A percentile compares a stretch with the other conserved stretches of the same genome.
These are phyloP conservation scores for Microbotryomycetes sp. DNA, from an alignment of 1,284 basidiomycete species.

Conservation along the genomic window DNA sequence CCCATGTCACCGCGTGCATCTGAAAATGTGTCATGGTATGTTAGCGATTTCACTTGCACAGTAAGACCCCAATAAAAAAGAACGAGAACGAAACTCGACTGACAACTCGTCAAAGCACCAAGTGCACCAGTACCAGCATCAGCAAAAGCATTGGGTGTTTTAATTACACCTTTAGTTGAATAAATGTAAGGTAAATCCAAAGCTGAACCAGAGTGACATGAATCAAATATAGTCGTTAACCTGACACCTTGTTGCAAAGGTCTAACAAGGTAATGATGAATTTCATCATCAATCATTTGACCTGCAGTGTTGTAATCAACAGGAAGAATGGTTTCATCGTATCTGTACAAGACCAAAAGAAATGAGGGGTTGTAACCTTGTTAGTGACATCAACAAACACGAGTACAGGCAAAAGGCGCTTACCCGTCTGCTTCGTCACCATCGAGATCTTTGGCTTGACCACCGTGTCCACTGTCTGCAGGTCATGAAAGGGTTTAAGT, in stretches of 20 bases:
- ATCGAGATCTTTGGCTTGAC: constrained; percentile 59
- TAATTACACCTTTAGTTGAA: constrained; percentile 50
- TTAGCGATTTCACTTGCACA: no score
- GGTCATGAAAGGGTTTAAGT: not conserved
- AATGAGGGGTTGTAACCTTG: no score
- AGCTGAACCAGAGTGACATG: constrained; percentile 48
- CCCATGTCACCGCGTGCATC: constrained; percentile 45
- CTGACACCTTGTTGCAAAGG: constrained; percentile 71
- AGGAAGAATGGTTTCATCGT: constrained; percentile 58
- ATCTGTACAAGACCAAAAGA: no score
- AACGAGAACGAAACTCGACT: constrained; percentile 11
- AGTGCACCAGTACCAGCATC: constrained; percentile 10
- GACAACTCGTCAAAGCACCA: not conserved
- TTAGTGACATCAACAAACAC: no score
- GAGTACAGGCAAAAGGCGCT: constrained; percentile 36
- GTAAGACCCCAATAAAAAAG: no score
- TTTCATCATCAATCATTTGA: constrained; percentile 69
- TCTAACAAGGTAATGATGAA: constrained; percentile 35
- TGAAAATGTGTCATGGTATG: constrained; percentile 41
- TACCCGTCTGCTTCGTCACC: constrained; percentile 51
- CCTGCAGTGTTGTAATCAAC: constrained; percentile 64
- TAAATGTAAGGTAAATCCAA: constrained; percentile 48
- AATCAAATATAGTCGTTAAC: constrained; percentile 78
- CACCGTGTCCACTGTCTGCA: constrained; percentile 70
- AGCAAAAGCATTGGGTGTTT: constrained; percentile 42